phyloP scores from a whole-genome alignment of 2,329 filamentous ascomycete species.

The Penicillium brasilianum region DNA sequence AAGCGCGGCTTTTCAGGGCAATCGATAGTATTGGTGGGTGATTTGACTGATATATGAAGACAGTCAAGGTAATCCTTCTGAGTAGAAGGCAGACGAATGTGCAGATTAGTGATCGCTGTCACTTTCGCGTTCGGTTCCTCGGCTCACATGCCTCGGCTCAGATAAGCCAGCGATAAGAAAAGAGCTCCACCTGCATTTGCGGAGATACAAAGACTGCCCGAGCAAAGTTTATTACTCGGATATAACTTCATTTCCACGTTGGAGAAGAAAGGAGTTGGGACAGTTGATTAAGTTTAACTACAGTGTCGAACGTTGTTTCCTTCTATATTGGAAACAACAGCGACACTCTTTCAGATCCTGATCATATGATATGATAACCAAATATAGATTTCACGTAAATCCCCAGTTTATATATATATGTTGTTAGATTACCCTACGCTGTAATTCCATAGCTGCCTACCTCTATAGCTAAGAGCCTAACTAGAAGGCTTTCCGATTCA shows the following conservation, averaged over 20 bases:
- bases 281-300: neutral
- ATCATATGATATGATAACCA: too few species aligned
- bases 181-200: slow-evolving; percentile 1
- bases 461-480: too few species aligned
- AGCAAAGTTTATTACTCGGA: neutral
- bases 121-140: slow-evolving; percentile 4
- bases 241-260: neutral
- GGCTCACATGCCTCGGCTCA: slow-evolving; percentile 20
- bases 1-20: too few species aligned
- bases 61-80: neutral
- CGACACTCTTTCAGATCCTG: too few species aligned
- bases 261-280: neutral
- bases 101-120: neutral
- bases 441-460: too few species aligned
- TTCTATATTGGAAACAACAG: too few species aligned
- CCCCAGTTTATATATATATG: too few species aligned
- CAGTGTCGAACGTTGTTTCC: too few species aligned
- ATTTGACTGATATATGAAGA: neutral
- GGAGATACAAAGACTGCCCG: neutral
- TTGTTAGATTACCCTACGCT: too few species aligned
- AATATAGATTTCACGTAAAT: too few species aligned
- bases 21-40: neutral
- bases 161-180: slow-evolving; percentile 17
- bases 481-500: too few species aligned
- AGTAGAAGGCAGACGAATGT: neutral